Evolutionary conservation across 352 stramenopile species (phyloP).

Genomic region (Globisporangium emineosum): DNA sequence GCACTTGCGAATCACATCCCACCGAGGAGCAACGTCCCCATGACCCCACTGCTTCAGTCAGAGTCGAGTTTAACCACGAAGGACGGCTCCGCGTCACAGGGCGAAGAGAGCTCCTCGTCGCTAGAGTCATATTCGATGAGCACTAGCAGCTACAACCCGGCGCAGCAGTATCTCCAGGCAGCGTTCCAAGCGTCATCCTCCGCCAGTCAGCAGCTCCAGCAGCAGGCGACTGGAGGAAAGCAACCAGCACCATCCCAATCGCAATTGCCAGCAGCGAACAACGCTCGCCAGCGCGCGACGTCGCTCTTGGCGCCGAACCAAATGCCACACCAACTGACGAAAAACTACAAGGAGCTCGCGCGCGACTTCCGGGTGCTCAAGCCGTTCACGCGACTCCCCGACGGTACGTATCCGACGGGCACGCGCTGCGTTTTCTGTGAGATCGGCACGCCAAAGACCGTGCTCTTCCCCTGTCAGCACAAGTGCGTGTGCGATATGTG

Average conservation of each 20-base stretch:
- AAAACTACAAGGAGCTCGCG: constrained; percentile 57
- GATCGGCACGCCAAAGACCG: constrained; percentile 23
- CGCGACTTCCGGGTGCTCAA: constrained; percentile 44
- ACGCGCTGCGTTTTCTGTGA: constrained; percentile 50
- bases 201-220: background rate
- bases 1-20: too few species aligned
- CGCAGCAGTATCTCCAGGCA: constrained; percentile 4
- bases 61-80: background rate
- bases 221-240: background rate
- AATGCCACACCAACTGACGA: constrained; percentile 28
- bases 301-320: constrained; percentile 15
- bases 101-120: background rate
- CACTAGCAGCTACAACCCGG: background rate
- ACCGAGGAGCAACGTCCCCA: background rate
- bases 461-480: constrained; percentile 71
- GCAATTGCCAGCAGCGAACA: background rate
- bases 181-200: background rate
- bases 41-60: background rate
- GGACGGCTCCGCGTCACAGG: background rate
- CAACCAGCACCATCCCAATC: background rate
- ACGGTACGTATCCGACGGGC: constrained; percentile 37
- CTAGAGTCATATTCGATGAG: background rate
- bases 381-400: constrained; percentile 44
- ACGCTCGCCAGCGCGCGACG: constrained; percentile 14
- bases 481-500: constrained; percentile 60